phyloP scores from a whole-genome alignment of 2,329 filamentous ascomycete species.

The Cytospora leucostoma region DNA sequence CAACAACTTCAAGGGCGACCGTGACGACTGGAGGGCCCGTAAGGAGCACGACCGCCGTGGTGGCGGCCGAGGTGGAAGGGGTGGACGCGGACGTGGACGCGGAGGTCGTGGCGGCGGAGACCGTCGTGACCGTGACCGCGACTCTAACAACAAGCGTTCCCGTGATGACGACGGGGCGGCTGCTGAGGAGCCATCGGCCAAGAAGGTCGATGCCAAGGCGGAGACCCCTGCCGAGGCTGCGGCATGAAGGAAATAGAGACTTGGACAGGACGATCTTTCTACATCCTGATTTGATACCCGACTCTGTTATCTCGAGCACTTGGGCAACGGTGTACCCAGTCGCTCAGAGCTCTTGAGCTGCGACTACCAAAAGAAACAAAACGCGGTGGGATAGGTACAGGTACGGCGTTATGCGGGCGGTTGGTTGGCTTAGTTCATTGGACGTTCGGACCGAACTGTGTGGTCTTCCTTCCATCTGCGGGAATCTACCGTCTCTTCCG shows the following conservation, averaged over 20 bases:
- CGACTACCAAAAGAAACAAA: not conserved
- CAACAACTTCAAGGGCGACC: conserved; percentile 44
- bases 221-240: conserved; percentile 33
- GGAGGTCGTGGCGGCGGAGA: conserved; percentile 46
- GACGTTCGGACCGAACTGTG: conserved; percentile 1
- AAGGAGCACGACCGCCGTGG: conserved; percentile 62
- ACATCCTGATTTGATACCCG: conserved; percentile 26
- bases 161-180: conserved; percentile 53
- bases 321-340: conserved; percentile 18
- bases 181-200: conserved; percentile 52
- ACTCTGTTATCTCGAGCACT: conserved; percentile 22
- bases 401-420: conserved; percentile 25
- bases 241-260: conserved; percentile 16
- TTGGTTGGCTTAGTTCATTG: conserved; percentile 20
- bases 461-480: not conserved
- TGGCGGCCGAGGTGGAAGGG: conserved; percentile 54
- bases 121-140: conserved; percentile 44
- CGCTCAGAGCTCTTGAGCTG: conserved; percentile 4
- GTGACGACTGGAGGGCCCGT: conserved; percentile 65
- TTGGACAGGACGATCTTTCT: conserved; percentile 15
- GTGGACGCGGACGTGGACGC: conserved; percentile 42
- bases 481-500: not conserved
- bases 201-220: conserved; percentile 62
- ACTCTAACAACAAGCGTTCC: conserved; percentile 54
- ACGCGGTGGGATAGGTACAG: not conserved